phyloP scores from a whole-genome alignment of 495 filamentous ascomycete genomes.

The Usnea hakonensis region DNA sequence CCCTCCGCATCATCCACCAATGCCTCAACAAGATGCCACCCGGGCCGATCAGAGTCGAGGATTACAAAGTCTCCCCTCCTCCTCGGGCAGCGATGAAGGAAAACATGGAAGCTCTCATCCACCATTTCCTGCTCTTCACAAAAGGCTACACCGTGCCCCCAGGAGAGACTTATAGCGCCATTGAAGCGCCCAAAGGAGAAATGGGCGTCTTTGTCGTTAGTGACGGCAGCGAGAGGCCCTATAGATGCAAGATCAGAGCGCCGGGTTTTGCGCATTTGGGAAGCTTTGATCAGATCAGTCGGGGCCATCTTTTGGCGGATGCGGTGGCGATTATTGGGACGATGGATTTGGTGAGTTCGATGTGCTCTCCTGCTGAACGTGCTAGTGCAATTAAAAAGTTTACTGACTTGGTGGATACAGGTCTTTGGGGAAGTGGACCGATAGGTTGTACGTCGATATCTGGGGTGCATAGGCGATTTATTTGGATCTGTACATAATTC shows the following conservation, averaged over 20 bases:
- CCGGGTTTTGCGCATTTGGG: constrained; percentile 94
- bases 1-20: constrained; percentile 95
- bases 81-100: constrained; percentile 99
- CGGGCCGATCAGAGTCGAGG: constrained; percentile 88
- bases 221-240: constrained; percentile 92
- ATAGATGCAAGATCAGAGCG: constrained; percentile 94
- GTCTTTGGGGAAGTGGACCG: constrained; percentile 63
- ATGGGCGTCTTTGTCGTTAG: constrained; percentile 98
- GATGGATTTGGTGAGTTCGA: constrained; percentile 63
- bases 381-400: not conserved
- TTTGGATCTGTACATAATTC: constrained; percentile 5
- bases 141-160: constrained; percentile 98
- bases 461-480: not conserved
- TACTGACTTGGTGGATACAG: constrained; percentile 5
- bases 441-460: constrained; percentile 28
- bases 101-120: constrained; percentile 99
- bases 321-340: constrained; percentile 93
- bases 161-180: constrained; percentile 94
- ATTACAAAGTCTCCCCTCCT: constrained; percentile 98
- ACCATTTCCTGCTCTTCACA: constrained; percentile 97
- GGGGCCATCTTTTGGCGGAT: constrained; percentile 91
- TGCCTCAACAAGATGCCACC: constrained; percentile 98
- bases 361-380: not conserved
- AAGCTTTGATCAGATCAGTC: constrained; percentile 85
- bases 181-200: constrained; percentile 98